Conservation (phyloP, 2,329 filamentous ascomycete species). For the Fusarium nematophilum region DNA sequence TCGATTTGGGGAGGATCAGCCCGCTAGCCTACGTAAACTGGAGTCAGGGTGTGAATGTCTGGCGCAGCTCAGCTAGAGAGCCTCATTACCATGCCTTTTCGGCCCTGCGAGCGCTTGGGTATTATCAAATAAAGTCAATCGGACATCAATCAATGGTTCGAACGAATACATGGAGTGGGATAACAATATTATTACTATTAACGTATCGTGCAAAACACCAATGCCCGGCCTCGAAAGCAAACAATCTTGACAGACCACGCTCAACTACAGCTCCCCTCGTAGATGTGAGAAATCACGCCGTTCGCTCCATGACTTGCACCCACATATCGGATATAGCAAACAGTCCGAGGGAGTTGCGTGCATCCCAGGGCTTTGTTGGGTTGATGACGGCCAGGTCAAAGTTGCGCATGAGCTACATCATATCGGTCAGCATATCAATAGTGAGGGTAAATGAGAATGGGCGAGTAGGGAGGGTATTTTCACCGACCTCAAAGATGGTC, state of each 20-base stretch:
- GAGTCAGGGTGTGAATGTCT: too few species aligned
- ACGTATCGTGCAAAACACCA: too few species aligned
- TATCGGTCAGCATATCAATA: background rate
- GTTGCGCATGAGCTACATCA: constrained; percentile 42
- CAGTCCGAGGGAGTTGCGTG: constrained; percentile 42
- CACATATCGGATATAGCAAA: constrained; percentile 49
- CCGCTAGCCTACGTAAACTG: too few species aligned
- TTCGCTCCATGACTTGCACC: constrained; percentile 44
- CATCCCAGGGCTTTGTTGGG: constrained; percentile 43
- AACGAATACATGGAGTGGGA: too few species aligned
- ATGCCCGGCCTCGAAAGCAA: too few species aligned
- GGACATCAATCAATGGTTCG: too few species aligned
- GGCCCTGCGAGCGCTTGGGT: background rate
- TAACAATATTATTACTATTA: too few species aligned
- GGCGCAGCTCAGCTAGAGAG: too few species aligned
- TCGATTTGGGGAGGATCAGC: too few species aligned
- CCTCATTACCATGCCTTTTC: too few species aligned
- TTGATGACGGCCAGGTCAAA: constrained; percentile 46
- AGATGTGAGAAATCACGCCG: background rate
- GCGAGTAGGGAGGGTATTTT: background rate
- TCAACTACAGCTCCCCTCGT: too few species aligned
- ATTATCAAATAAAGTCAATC: background rate
- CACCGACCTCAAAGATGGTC: constrained; percentile 55
- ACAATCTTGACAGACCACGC: too few species aligned
- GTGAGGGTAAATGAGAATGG: background rate